A percentile compares a stretch with the other conserved stretches of the same genome.
phyloP scores from a whole-genome alignment of 2,329 filamentous ascomycete genomes.

The Neofusicoccum ribis region DNA sequence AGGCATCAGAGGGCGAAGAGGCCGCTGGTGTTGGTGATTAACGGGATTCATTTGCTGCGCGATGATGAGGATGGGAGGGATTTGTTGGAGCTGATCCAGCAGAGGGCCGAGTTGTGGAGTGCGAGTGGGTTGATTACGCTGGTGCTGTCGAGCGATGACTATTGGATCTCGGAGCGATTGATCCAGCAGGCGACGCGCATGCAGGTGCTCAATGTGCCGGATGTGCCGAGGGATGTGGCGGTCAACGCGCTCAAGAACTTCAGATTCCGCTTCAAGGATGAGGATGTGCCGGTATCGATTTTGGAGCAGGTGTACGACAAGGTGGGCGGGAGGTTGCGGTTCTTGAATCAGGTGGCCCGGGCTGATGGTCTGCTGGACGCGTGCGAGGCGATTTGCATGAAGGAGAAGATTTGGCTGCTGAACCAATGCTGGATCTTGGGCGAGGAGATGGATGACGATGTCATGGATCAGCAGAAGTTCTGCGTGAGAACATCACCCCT shows the following conservation, averaged over 20 bases:
- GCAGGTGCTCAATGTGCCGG: constrained; percentile 79
- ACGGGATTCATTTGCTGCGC: constrained; percentile 80
- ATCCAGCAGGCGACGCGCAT: constrained; percentile 85
- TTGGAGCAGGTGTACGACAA: constrained; percentile 74
- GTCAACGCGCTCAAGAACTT: constrained; percentile 72
- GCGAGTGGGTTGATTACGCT: constrained; percentile 80
- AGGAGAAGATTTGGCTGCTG: constrained; percentile 70
- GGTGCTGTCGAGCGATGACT: constrained; percentile 89
- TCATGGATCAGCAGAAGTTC: constrained; percentile 92
- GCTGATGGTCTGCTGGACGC: constrained; percentile 71
- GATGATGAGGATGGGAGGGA: constrained; percentile 85
- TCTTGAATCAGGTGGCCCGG: constrained; percentile 79
- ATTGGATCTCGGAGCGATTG: constrained; percentile 89
- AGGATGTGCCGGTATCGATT: constrained; percentile 52
- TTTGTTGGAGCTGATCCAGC: constrained; percentile 83
- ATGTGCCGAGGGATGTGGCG: constrained; percentile 73
- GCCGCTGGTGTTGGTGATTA: constrained; percentile 81
- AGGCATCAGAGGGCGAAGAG: constrained; percentile 58
- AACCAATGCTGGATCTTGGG: constrained; percentile 71
- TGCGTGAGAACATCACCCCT: constrained; percentile 52
- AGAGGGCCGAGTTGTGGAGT: constrained; percentile 88
- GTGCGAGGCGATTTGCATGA: constrained; percentile 66
- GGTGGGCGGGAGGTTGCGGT: constrained; percentile 82
- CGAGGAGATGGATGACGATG: constrained; percentile 78
- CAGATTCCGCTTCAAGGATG: constrained; percentile 66